Percentiles rank a stretch among this genome's conserved stretches.
These are phyloP conservation scores for Coemansia sp. DNA, from an alignment of 192 early-diverging fungal species.

Conservation along the genomic window DNA sequence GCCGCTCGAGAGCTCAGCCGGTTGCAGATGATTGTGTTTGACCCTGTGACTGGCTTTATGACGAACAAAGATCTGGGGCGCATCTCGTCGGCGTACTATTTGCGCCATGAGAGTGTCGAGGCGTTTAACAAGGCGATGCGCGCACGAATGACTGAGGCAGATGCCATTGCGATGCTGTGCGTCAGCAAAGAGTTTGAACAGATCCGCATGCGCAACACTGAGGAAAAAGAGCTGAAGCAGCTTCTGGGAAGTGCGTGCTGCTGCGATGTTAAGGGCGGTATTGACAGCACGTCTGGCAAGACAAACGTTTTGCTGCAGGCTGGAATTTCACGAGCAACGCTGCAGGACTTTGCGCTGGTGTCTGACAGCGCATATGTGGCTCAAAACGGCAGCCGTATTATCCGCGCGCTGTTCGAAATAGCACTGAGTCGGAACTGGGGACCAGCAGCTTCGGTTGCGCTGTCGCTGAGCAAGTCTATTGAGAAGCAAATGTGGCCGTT, in stretches of 20 bases:
- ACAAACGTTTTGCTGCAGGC: slow-evolving; percentile 93
- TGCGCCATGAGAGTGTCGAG: slow-evolving; percentile 83
- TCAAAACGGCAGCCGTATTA: slow-evolving; percentile 90
- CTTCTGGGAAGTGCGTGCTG: slow-evolving; percentile 69
- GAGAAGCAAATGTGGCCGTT: slow-evolving; percentile 91
- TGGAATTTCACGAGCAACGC: slow-evolving; percentile 69
- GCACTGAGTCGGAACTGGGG: slow-evolving; percentile 90
- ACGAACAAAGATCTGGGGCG: slow-evolving; percentile 90
- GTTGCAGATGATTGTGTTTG: slow-evolving; percentile 93
- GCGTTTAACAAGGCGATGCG: slow-evolving; percentile 84
- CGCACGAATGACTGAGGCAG: slow-evolving; percentile 89
- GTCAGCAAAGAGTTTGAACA: slow-evolving; percentile 92
- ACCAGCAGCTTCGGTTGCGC: slow-evolving; percentile 70
- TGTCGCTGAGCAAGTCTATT: slow-evolving; percentile 83
- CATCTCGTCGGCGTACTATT: slow-evolving; percentile 91
- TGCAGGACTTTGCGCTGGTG: slow-evolving; percentile 93
- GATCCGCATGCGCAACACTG: slow-evolving; percentile 88
- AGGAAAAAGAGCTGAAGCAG: slow-evolving; percentile 75
- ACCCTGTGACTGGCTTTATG: slow-evolving; percentile 78
- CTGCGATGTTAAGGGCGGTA: slow-evolving; percentile 85
- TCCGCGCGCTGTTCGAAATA: slow-evolving; percentile 95
- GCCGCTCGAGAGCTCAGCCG: slow-evolving; percentile 76
- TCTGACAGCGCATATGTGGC: slow-evolving; percentile 93
- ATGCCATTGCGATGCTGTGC: slow-evolving; percentile 86
- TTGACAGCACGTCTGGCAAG: slow-evolving; percentile 84